Conservation (phyloP, 1,284 basidiomycete genomes). For the Apiotrichum porosum region DNA sequence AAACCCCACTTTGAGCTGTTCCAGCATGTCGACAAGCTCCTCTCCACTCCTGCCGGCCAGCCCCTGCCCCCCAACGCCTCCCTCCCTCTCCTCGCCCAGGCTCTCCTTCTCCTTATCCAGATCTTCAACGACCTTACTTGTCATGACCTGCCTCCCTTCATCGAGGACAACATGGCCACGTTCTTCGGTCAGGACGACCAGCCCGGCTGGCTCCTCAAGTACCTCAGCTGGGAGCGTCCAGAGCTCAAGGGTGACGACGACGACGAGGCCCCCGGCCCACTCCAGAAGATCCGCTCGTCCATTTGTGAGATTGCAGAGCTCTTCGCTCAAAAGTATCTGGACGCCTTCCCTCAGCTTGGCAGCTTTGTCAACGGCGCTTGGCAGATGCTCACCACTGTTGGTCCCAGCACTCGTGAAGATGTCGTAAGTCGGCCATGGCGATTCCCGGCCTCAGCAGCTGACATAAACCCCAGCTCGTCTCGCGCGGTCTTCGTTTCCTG, state of each 20-base stretch:
- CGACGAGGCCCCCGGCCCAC: conserved; percentile 71
- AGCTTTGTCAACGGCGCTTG: conserved; percentile 87
- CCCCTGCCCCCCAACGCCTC: conserved; percentile 46
- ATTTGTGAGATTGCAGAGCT: conserved; percentile 92
- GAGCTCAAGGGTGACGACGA: conserved; percentile 71
- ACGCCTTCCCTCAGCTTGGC: conserved; percentile 74
- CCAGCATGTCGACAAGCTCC: conserved; percentile 53
- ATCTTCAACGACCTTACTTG: conserved; percentile 92
- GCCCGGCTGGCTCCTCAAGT: conserved; percentile 67
- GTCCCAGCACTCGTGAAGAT: conserved; percentile 66
- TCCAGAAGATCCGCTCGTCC: conserved; percentile 80
- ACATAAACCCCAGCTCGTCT: conserved; percentile 65
- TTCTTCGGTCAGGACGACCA: conserved; percentile 63
- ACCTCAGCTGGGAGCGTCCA: conserved; percentile 71
- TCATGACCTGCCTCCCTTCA: conserved; percentile 89
- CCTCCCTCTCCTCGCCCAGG: conserved; percentile 58
- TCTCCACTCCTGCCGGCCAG: conserved; percentile 42
- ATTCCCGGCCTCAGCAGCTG: background rate
- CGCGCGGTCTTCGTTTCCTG: conserved; percentile 87
- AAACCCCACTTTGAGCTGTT: conserved; percentile 79
- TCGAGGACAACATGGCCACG: conserved; percentile 80
- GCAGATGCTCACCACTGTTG: conserved; percentile 72
- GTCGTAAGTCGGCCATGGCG: conserved; percentile 56
- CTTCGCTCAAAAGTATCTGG: conserved; percentile 86
- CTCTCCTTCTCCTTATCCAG: conserved; percentile 72